Evolutionary conservation across 2,329 filamentous ascomycete genomes (phyloP).

Genomic region (Cordyceps tenuipes): DNA sequence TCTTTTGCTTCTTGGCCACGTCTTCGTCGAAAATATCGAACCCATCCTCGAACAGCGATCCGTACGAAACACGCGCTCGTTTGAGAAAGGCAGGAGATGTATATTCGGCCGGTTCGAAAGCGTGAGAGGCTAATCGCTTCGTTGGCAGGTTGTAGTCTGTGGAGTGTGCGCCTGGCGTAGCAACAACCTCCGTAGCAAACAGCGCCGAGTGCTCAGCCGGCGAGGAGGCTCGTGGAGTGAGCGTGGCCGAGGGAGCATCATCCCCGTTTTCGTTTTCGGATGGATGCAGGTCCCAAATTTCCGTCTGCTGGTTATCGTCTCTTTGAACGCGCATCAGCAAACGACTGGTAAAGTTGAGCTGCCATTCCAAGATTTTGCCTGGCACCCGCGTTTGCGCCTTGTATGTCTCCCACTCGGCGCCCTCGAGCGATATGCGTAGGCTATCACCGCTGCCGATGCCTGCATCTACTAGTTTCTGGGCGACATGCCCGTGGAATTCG

Average conservation of each 20-base stretch:
- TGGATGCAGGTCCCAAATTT: constrained; percentile 39
- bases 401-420: constrained; percentile 56
- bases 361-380: constrained; percentile 48
- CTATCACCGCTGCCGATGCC: constrained; percentile 72
- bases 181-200: constrained; percentile 11
- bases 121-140: constrained; percentile 28
- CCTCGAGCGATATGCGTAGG: constrained; percentile 59
- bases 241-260: constrained; percentile 11
- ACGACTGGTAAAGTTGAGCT: constrained; percentile 45
- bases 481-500: constrained; percentile 62
- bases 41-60: constrained; percentile 54
- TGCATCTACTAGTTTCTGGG: constrained; percentile 57
- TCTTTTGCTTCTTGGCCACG: constrained; percentile 46
- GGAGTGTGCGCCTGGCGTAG: constrained; percentile 15
- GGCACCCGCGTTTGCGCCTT: constrained; percentile 38
- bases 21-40: constrained; percentile 66
- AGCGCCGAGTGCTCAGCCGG: constrained; percentile 7
- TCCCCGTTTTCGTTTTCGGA: constrained; percentile 25
- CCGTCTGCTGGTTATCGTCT: constrained; percentile 38
- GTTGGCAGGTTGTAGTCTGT: constrained; percentile 18
- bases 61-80: constrained; percentile 59
- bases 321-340: constrained; percentile 36
- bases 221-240: constrained; percentile 15
- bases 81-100: constrained; percentile 75
- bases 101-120: constrained; percentile 46